Conservation (phyloP, 148 eudicot genomes). For the Selenicereus undatus region DNA sequence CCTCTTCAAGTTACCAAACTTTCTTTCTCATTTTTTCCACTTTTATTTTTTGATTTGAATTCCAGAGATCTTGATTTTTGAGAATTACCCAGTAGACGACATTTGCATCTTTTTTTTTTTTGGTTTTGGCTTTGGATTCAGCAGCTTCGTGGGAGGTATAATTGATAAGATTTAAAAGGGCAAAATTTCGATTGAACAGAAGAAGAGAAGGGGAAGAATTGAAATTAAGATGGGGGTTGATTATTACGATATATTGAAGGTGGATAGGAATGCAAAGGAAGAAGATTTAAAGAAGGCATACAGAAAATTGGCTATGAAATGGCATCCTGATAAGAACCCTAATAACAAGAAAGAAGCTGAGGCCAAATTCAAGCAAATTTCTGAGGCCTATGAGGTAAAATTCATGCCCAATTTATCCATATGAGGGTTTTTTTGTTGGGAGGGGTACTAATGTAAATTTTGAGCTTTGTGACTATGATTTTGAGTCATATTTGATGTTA, state of each 20-base stretch:
- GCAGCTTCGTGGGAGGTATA: background rate
- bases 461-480: too few species aligned
- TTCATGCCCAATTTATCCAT: background rate
- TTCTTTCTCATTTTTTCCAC: background rate
- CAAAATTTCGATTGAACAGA: background rate
- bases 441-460: too few species aligned
- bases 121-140: too few species aligned
- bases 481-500: too few species aligned
- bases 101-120: too few species aligned
- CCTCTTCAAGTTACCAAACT: background rate
- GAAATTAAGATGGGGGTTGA: conserved; percentile 51
- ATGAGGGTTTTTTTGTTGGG: too few species aligned
- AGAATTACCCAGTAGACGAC: background rate
- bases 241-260: conserved; percentile 55
- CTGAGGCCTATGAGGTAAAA: conserved; percentile 78
- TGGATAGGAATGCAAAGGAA: conserved; percentile 57
- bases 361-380: conserved; percentile 69
- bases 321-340: conserved; percentile 90
- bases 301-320: conserved; percentile 76
- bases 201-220: background rate
- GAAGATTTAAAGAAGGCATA: conserved; percentile 81
- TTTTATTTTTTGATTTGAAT: background rate
- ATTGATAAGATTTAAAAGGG: too few species aligned
- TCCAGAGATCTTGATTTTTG: background rate
- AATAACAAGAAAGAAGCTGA: conserved; percentile 66